These are phyloP conservation scores for Ophiognomonia clavigignenti-juglandacearum DNA, from an alignment of 2,329 filamentous ascomycete genomes.

Conservation along the genomic window DNA sequence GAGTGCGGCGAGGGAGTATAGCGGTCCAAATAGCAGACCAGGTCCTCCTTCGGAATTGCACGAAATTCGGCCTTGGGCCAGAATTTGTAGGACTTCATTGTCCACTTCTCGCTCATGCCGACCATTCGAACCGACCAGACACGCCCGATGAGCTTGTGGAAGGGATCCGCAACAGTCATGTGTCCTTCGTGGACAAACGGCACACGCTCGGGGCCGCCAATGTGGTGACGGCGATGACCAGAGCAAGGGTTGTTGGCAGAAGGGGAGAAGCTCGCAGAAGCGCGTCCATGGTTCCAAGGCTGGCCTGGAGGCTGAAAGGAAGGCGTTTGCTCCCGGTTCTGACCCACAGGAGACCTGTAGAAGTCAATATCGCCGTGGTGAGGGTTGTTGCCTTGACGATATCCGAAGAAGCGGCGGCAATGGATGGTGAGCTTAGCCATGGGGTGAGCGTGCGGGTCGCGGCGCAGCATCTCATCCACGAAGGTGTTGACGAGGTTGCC, in stretches of 20 bases:
- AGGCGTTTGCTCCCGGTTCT: not conserved
- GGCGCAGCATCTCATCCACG: conserved; percentile 20
- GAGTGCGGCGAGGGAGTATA: conserved; percentile 12
- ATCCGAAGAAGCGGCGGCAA: conserved; percentile 30
- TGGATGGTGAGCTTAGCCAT: conserved; percentile 28
- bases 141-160: conserved; percentile 25
- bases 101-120: conserved; percentile 30
- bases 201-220: conserved; percentile 1
- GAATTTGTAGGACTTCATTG: not conserved
- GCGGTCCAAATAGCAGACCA: conserved; percentile 8
- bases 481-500: conserved; percentile 25
- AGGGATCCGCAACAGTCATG: conserved; percentile 27
- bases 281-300: conserved; percentile 1
- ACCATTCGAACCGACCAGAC: conserved; percentile 30
- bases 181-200: conserved; percentile 28
- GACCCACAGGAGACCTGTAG: not conserved
- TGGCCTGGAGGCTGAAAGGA: not conserved
- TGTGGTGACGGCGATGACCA: conserved; percentile 12
- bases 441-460: conserved; percentile 17
- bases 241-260: conserved; percentile 12
- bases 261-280: conserved; percentile 10
- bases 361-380: not conserved
- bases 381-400: conserved; percentile 8
- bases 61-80: conserved; percentile 11
- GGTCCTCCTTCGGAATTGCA: not conserved